Evolutionary conservation across 2,329 filamentous ascomycete genomes (phyloP), one percentile per base, ranked within the genome.

Genomic region (Arachnopeziza araneosa): DNA sequence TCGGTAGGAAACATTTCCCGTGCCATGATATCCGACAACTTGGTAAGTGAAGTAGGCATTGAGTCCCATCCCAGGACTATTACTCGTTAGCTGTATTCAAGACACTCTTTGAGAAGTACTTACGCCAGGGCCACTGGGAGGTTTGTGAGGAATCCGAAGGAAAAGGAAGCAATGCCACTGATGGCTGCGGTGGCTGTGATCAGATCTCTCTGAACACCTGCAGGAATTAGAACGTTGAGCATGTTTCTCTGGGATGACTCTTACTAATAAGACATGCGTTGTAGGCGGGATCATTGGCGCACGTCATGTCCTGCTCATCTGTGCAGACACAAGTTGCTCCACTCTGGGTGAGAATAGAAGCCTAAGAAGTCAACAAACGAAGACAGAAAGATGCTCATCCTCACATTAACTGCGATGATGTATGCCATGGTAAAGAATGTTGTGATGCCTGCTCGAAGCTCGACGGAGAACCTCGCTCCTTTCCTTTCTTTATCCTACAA

Each of bases 121-220:
- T 71, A 90, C 89, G 85, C 89, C 48, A 91, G 75, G 8, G 86
- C 87, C 58, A 91, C 88, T 0, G 91, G 90, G 56, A 95, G 81
- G 67, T 96, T 96, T 26, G 91, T 91, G 57, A 93, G 79, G 22
- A 93, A 80, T 2, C 91, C 91, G 76, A 96, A 93, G 61, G 82
- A 78, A 67, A 96, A 86, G 24, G 87, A 89, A 0, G 88, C 83
- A 60, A 95, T 78, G 7, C 90, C 90, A 6, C 89, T 80, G 56
- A 95, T 83, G 10, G 89, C 89, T n/a, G 90, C 88, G 0, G 91
- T 96, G 2, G 89, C 89, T 1, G 91, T 96, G 60, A 95, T 86
- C 21, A 95, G 77, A 72, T 96, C 91, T 32, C 88, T 83, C 65
- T 90, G 87, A 63, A 96, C 74, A 52, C 79, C 85, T 80, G 36